A percentile compares a stretch with the other conserved stretches of the same genome.
These are phyloP conservation scores for Phytophthora constricta DNA, from an alignment of 352 stramenopile genomes.

Conservation along the genomic window DNA sequence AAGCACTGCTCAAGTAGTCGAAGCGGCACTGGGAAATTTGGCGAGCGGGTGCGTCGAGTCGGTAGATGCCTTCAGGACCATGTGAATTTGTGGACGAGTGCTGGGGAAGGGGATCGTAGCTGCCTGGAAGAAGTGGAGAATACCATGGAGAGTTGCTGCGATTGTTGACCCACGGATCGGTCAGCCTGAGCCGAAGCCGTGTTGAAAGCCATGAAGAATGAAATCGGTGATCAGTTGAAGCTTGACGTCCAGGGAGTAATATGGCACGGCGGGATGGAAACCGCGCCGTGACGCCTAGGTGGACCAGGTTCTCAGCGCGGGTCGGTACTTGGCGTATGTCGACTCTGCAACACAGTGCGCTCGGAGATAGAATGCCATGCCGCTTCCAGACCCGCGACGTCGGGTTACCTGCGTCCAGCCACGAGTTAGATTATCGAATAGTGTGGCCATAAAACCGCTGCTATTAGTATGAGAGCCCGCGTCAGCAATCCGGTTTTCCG, in stretches of 20 bases:
- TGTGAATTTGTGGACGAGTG: not conserved
- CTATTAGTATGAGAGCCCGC: not conserved
- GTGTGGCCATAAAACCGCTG: not conserved
- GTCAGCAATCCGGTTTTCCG: not conserved
- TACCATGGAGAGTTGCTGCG: not conserved
- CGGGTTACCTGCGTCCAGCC: conserved; percentile 5
- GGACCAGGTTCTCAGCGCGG: not conserved
- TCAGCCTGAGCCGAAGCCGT: not conserved
- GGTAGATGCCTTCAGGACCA: not conserved
- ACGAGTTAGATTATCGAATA: conserved; percentile 8
- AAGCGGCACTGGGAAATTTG: not conserved
- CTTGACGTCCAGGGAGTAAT: not conserved
- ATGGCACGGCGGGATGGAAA: not conserved
- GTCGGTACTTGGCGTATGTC: conserved; percentile 1
- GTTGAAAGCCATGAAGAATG: not conserved
- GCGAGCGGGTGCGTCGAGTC: not conserved
- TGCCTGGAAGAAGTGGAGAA: not conserved
- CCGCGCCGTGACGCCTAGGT: not conserved
- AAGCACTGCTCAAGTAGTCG: conserved; percentile 1
- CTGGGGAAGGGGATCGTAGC: not conserved
- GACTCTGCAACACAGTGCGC: conserved; percentile 1
- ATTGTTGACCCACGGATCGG: not conserved
- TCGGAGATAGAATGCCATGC: conserved; percentile 6
- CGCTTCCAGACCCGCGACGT: conserved; percentile 1
- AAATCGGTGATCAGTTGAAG: not conserved